Base-by-base conservation (phyloP, 1,284 basidiomycete genomes). In the Ustilago cynodontis region DNA sequence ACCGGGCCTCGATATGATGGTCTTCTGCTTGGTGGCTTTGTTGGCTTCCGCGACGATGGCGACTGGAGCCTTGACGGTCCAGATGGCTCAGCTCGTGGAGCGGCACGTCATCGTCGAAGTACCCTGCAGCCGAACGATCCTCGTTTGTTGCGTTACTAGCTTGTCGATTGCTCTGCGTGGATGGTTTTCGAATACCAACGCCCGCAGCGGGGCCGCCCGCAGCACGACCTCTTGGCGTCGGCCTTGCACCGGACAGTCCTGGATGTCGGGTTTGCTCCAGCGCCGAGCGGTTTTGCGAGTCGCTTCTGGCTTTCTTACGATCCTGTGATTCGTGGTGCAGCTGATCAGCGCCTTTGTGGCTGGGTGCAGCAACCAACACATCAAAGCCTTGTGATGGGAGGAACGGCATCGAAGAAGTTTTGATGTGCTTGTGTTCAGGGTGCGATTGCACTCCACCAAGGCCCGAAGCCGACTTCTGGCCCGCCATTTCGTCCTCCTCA, bases 221-320 rank as follows among this genome's bases (percentile, higher is more conserved):
- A 20, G 70, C 28, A 20, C 70, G 59, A 11, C 64, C 70, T 26
- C 22, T 39, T 1, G 70, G 70, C 1, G 59, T 39, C 10, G 59
- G 63, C 11, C 59, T 49, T 0, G 64, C 64, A 11, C 70, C 70
- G 2, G 70, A 72, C 26, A 72, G 26, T 14, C 70, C 70, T 18
- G 70, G 70, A 59, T 72, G 70, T 2, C 70, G 64, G 14, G 70
- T 63, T 45, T 72, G 59, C 9, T 67, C 64, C 45, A 62, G 58
- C 0, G 59, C 51, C 0, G 70, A 72, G 22, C 57, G 54, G 22
- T 49, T 55, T 3, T 57, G 52, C 18, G 53, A 65, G 5, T 65
- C 64, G 7, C 26, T 50, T 45, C 51, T 31, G 7, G 54, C 43
- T 14, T 35, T 50, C 14, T 61, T 52, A 9, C 55, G 47, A 20